Evolutionary conservation across 2,329 filamentous ascomycete genomes (phyloP), one percentile per base, ranked within the genome.

Genomic region (Fonsecaea nubica): DNA sequence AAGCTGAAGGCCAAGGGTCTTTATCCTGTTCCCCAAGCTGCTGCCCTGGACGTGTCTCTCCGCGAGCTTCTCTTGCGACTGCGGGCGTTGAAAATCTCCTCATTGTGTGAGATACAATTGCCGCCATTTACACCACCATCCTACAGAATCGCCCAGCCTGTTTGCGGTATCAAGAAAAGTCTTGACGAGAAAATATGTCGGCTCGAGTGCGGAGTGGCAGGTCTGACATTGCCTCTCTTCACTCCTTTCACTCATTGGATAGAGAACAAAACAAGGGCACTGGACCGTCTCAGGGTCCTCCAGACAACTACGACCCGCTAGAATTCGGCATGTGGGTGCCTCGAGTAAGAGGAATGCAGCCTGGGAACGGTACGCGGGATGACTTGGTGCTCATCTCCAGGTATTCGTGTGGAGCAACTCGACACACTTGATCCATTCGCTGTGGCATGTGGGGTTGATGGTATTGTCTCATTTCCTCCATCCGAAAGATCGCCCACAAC

Each of bases 1-100:
- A 50, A 35, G 8, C 21, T 60, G 40, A 60, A 60, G 9, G 8
- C 33, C 32, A 30, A 25, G n/a, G 30, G 30, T 4, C 58, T 60
- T 2, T 60, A 50, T 7, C 58, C 58, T 13, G 25, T 60, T 3
- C 45, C 42, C 7, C 30, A 53, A 18, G 30, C n/a, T 12, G 33
- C 54, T n/a, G 33, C 54, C 5, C 18, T 56, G 18, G 54, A 56
- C n/a, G 18, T 56, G 9, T 38, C 54, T 18, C 21, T 56, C 13
- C 4, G 2, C 2, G 18, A n/a, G 18, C 33, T 56, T 45, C 21
- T 45, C 13, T 18, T 15, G 6, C 40, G 4, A 18, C 2, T 45
- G 21, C 4, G 2, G 4, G n/a, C 15, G 21, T 10, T 45, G 15
- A 15, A 7, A 45, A 4, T 45, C 15, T 21, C 4, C 40, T 18